Percentiles rank a stretch among this genome's conserved stretches.
These are phyloP conservation scores for Acer campestre DNA, from an alignment of 345 rosid genomes.

Conservation along the genomic window DNA sequence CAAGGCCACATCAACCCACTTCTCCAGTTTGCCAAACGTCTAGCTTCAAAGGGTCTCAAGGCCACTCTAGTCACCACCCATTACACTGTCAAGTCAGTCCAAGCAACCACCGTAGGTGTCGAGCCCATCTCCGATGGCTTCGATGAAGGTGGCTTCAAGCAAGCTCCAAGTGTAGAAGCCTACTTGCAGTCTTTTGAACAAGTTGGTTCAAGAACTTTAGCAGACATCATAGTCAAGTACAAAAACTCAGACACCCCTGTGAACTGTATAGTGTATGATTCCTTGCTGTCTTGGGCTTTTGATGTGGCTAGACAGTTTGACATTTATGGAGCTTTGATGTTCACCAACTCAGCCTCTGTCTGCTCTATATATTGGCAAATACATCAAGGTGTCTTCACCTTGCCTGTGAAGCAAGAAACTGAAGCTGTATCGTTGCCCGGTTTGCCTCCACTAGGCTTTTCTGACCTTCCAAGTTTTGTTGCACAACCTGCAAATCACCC, in stretches of 20 bases:
- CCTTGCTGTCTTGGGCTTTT: constrained; percentile 48
- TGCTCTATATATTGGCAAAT: constrained; percentile 44
- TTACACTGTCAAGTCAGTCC: constrained; percentile 32
- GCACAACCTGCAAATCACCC: constrained; percentile 29
- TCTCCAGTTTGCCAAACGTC: constrained; percentile 44
- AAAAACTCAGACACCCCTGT: constrained; percentile 34
- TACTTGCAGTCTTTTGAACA: constrained; percentile 42
- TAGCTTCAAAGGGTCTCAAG: constrained; percentile 39
- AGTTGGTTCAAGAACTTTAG: constrained; percentile 46
- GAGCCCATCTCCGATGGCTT: constrained; percentile 49
- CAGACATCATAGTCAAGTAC: constrained; percentile 39
- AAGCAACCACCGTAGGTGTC: constrained; percentile 18
- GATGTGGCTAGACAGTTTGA: constrained; percentile 46
- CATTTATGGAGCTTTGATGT: constrained; percentile 37
- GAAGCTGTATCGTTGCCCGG: constrained; percentile 38
- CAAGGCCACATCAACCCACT: constrained; percentile 55
- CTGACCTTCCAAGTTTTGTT: constrained; percentile 47
- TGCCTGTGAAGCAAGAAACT: constrained; percentile 33
- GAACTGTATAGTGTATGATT: constrained; percentile 46
- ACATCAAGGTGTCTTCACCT: constrained; percentile 28
- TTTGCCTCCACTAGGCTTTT: constrained; percentile 35
- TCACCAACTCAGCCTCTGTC: constrained; percentile 51
- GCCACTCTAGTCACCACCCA: constrained; percentile 41
- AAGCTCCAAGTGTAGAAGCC: constrained; percentile 31
- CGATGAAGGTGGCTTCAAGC: constrained; percentile 40